These are phyloP conservation scores for Epichloe gansuensis DNA, from an alignment of 2,329 filamentous ascomycete genomes.

Conservation along the genomic window DNA sequence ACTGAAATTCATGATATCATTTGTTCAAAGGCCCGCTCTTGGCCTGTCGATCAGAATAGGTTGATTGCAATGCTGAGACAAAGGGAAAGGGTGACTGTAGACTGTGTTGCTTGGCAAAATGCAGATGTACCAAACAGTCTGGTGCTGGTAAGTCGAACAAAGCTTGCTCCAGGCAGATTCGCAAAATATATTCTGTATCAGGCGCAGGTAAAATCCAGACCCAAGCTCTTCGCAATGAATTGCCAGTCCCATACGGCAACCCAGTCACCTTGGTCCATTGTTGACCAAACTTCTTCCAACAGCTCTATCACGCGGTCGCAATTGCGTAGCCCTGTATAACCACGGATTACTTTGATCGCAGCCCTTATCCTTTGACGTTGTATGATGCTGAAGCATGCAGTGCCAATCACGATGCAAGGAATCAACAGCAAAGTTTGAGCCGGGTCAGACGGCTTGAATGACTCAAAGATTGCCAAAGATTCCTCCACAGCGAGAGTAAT, in stretches of 20 bases:
- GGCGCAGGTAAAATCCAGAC: slow-evolving; percentile 43
- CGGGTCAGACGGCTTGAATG: slow-evolving; percentile 44
- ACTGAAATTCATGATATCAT: too few species aligned
- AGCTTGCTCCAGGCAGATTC: background rate
- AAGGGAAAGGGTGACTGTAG: too few species aligned
- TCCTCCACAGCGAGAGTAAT: slow-evolving; percentile 45
- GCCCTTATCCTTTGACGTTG: slow-evolving; percentile 41
- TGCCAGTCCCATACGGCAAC: slow-evolving; percentile 53
- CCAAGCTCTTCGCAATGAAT: slow-evolving; percentile 37
- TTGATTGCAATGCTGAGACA: too few species aligned
- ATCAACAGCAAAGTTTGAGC: slow-evolving; percentile 48
- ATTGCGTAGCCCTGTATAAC: slow-evolving; percentile 49
- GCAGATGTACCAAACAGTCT: too few species aligned
- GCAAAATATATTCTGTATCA: slow-evolving; percentile 16
- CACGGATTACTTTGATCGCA: slow-evolving; percentile 38
- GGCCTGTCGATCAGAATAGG: too few species aligned
- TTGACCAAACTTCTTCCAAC: slow-evolving; percentile 45
- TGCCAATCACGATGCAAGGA: slow-evolving; percentile 48
- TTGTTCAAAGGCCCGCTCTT: too few species aligned
- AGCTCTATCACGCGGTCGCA: slow-evolving; percentile 41
- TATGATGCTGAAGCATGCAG: slow-evolving; percentile 40
- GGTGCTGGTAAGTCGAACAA: too few species aligned
- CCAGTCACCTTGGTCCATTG: slow-evolving; percentile 48
- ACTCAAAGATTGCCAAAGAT: slow-evolving; percentile 41
- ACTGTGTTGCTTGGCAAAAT: too few species aligned